Evolutionary conservation across 2,329 filamentous ascomycete genomes (phyloP), one percentile per base, ranked within the genome.

Genomic region (Fusarium setosum): DNA sequence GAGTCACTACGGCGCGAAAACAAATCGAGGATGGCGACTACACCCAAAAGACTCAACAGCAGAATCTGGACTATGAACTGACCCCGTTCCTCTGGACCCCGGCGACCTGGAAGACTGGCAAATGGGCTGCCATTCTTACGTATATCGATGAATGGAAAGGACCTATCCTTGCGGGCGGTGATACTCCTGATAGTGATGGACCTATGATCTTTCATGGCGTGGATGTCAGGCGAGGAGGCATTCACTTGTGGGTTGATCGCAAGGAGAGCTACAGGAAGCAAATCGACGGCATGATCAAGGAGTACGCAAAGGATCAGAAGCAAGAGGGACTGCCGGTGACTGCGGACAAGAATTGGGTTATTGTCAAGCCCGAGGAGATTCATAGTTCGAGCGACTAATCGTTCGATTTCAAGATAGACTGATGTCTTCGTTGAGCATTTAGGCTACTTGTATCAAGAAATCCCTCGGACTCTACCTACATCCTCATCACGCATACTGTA

Each of bases 141-240:
- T 81, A 80, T 62, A 80, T 82, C 17, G 76, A 81, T 50, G 66
- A 77, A 59, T 82, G 80, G 80, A 81, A 78, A 69, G 74, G 72
- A 58, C 80, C 80, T 2, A 66, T 82, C 6, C 70, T 82, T 3
- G 80, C 74, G 12, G 80, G 56, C 2, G 80, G 80, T n/a, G 80
- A 82, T 54, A 81, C 80, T 1, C 80, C 80, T 0, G 72, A 69
- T 10, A 82, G 79, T 61, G 80, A 82, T 45, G 79, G 78, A 0
- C 78, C 79, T 10, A 82, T 82, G 80, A 71, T 77, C 13, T 81
- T 82, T 67, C 79, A 82, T 29, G 80, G 78, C 11, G 80, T 81
- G 5, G 78, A 82, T 45, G 75, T 80, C 11, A 71, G 62, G 12
- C 76, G 76, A 48, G 80, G 80, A 3, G 80, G 80, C 4, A 70